A percentile compares a stretch with the other conserved stretches of the same genome.
phyloP scores from a whole-genome alignment of 208 protist species.

The Trypanosoma theileri region DNA sequence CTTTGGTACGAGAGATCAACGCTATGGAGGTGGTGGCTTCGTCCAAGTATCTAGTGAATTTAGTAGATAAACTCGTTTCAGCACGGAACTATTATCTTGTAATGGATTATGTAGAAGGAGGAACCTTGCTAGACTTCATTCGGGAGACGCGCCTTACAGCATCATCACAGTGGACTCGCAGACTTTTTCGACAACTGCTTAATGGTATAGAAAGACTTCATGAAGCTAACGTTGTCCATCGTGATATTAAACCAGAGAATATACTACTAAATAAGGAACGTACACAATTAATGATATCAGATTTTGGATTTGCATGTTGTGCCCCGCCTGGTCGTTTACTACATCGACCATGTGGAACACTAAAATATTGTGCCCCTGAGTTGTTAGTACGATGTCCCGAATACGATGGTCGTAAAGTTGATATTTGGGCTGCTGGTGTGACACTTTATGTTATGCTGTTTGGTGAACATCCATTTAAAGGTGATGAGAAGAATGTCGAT shows the following conservation, averaged over 20 bases:
- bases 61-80: slow-evolving; percentile 81
- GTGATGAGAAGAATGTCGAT: slow-evolving; percentile 40
- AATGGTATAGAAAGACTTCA: slow-evolving; percentile 64
- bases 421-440: slow-evolving; percentile 89
- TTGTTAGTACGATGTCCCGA: slow-evolving; percentile 57
- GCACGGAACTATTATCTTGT: slow-evolving; percentile 81
- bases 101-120: slow-evolving; percentile 76
- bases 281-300: slow-evolving; percentile 69
- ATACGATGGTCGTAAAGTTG: slow-evolving; percentile 90
- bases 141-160: not conserved
- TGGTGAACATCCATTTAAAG: slow-evolving; percentile 90
- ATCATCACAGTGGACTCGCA: slow-evolving; percentile 28
- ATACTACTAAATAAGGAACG: slow-evolving; percentile 65
- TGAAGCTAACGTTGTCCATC: slow-evolving; percentile 72
- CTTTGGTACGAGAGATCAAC: slow-evolving; percentile 69
- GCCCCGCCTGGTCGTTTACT: slow-evolving; percentile 38
- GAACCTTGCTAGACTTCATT: slow-evolving; percentile 65
- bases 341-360: slow-evolving; percentile 71
- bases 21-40: slow-evolving; percentile 48
- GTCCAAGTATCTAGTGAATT: slow-evolving; percentile 52
- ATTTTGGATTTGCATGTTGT: slow-evolving; percentile 89
- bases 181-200: slow-evolving; percentile 69
- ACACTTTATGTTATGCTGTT: slow-evolving; percentile 92
- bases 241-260: slow-evolving; percentile 90
- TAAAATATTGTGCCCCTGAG: slow-evolving; percentile 85